phyloP scores from a whole-genome alignment of 2,329 filamentous ascomycete genomes.

The Ophiostoma ips region DNA sequence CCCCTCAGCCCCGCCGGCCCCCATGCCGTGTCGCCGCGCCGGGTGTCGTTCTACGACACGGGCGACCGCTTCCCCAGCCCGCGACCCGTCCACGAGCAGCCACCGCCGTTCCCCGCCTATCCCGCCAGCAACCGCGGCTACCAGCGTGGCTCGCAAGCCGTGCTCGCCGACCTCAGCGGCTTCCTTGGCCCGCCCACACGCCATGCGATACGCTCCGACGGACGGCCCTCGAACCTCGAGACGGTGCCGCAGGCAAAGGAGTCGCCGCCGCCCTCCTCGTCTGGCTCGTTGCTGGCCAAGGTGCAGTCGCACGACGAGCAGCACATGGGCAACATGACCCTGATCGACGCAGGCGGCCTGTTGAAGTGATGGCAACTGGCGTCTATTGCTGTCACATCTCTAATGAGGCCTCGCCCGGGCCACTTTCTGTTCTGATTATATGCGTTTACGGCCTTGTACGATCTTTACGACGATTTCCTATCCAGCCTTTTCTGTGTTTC shows the following conservation, averaged over 20 bases:
- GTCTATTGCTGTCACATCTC: too few relatives aligned
- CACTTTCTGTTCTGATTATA: not conserved
- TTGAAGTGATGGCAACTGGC: conserved; percentile 4
- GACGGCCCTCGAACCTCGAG: conserved; percentile 19
- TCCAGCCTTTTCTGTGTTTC: not conserved
- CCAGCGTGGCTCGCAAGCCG: conserved; percentile 39
- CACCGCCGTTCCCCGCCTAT: conserved; percentile 27
- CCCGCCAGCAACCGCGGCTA: conserved; percentile 30
- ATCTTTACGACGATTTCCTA: not conserved
- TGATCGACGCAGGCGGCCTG: conserved; percentile 13
- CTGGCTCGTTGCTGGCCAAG: not conserved
- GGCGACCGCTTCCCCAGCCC: conserved; percentile 6
- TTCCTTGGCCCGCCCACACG: conserved; percentile 28
- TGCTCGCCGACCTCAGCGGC: conserved; percentile 46
- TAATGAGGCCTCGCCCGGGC: not conserved
- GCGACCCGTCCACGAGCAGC: conserved; percentile 16
- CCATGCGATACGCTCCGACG: not conserved
- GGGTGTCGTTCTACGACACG: conserved; percentile 73
- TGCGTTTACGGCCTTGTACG: not conserved
- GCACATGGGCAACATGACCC: conserved; percentile 4
- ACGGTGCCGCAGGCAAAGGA: conserved; percentile 25
- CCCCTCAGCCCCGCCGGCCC: conserved; percentile 24
- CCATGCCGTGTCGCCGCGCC: conserved; percentile 31
- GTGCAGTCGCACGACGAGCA: not conserved
- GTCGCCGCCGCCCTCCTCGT: not conserved